Base-by-base conservation (phyloP, 2,329 filamentous ascomycete species). In the Aspergillus unguis region DNA sequence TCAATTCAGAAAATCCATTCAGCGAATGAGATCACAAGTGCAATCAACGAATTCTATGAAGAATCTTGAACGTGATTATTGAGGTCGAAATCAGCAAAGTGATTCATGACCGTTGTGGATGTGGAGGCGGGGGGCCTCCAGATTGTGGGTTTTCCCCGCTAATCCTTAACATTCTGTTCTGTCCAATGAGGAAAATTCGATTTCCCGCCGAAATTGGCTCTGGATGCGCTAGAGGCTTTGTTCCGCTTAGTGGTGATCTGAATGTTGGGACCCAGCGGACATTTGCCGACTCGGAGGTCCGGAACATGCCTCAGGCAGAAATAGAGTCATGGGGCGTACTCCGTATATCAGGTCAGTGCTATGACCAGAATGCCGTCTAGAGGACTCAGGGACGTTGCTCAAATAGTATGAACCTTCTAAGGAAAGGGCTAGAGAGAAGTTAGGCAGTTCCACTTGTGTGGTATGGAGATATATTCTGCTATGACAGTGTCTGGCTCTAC, bases 111-210 rank as follows among this genome's bases (percentile, higher is more conserved):
- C 41, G 36, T 23, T 38, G 23, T 38, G 36, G 36, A 11, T 57
- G 59, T 54, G 58, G 58, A 58, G 56, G 27, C 48, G 47, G 47
- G 47, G 36, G 28, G 17, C 27, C 23, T 36, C 44, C 28, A n/a
- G 36, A 55, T 53, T 49, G 58, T 56, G 62, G 60, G 51, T 54
- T 56, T 17, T 56, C 59, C 58, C 59, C 59, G 56, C 59, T 42
- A 50, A 48, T 50, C 43, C 37, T 36, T 47, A 42, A n/a, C 2
- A 35, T 38, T 33, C 43, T 36, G 6, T 38, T 41, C 11, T 11
- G 11, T 45, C 44, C 45, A 44, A 28, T 29, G 26, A 1, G 28
- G 31, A 28, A 37, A 27, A 42, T 37, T 27, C 11, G 11, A 53
- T 35, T 41, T 17, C 29, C 29, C 36, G 42, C 42, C 41, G 17